Conservation (phyloP, 129 eudicot species). For the Centella asiatica region DNA sequence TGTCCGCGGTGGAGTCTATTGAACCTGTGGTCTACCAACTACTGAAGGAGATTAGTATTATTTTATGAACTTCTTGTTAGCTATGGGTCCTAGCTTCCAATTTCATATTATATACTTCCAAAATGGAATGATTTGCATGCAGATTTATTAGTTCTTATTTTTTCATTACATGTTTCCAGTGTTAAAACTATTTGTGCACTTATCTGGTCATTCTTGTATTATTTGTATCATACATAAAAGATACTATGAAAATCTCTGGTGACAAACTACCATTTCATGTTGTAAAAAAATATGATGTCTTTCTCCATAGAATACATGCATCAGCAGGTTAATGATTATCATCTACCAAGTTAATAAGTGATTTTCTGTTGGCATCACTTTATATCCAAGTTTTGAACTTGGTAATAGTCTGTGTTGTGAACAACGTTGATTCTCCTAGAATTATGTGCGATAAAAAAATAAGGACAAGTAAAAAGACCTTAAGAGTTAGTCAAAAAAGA, state of each 20-base stretch:
- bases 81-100: neutral
- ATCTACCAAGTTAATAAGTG: neutral
- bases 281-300: neutral
- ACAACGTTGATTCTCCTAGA: no score
- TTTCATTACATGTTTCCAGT: constrained; percentile 2
- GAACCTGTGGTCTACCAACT: neutral
- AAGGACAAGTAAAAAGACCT: no score
- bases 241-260: neutral
- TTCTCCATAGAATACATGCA: neutral
- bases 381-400: no score
- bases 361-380: no score
- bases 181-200: constrained; percentile 7
- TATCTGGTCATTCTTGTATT: constrained; percentile 6
- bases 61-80: constrained; percentile 1
- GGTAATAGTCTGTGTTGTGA: no score
- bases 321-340: neutral
- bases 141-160: constrained; percentile 5
- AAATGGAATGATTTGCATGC: constrained; percentile 9
- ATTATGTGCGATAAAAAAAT: no score
- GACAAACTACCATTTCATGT: neutral
- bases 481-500: no score
- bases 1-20: neutral
- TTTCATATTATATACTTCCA: neutral
- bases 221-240: neutral
- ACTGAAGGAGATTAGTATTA: neutral